Evolutionary conservation across 306 rosid species (phyloP), one percentile per base, ranked within the genome.

Genomic region (Mimosa bimucronata): DNA sequence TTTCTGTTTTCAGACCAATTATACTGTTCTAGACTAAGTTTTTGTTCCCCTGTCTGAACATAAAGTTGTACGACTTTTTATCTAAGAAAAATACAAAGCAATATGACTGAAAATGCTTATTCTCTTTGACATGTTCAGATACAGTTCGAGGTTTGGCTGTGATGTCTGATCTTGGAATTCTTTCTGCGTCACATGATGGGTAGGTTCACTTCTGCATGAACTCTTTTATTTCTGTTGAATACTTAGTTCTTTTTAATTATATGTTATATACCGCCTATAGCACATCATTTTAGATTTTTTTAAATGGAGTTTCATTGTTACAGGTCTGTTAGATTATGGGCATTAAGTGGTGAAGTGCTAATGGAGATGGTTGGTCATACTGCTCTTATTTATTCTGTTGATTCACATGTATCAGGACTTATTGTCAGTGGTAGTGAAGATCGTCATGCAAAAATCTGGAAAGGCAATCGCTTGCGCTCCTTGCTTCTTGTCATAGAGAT

Each of bases 101-200:
- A 61, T 82, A 60, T 74, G 37, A 28, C 75, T 71, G 80, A 64
- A 74, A 64, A 77, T 72, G 48, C 80, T 58, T 80, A 40, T 77
- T 28, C 41, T 31, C 69, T 58, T 57, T 83, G 84, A 85, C 83
- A 79, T 79, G 37, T 86, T 80, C 94, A 95, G 99, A 95, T 89
- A 95, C 99, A 0, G 98, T 95, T 53, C 89, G 98, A 84, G 88
- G 94, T 71, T 88, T 95, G 89, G 94, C 96, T 48, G 88, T 83
- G 89, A 90, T 95, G 96, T 83, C 97, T 81, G 96, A 77, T 79
- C 60, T 95, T 84, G 98, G 98, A 74, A 78, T 95, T 81, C 88
- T 95, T 46, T 95, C 99, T 53, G 92, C 94, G 68, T 95, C 99
- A 48, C 99, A 95, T 82, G 99, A 95, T 85, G 96, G 99, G 98